Evolutionary conservation across 768 basidiomycete species (phyloP).

Genomic region (Clitopilus hobsonii): DNA sequence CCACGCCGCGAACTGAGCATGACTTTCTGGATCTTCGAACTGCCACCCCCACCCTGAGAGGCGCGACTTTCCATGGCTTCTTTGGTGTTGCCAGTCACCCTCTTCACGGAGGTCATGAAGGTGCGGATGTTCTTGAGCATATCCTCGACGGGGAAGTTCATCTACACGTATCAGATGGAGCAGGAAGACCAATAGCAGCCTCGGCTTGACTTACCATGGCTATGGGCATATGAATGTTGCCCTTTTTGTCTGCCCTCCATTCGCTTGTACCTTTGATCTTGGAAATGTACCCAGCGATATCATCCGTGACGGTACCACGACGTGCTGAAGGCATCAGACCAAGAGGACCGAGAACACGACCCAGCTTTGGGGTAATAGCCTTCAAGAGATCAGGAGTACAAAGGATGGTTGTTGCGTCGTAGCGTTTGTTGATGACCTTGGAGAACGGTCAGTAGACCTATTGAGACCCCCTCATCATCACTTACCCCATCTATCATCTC

Average conservation of each 20-base stretch:
- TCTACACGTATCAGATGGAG: constrained; percentile 31
- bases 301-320: constrained; percentile 91
- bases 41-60: constrained; percentile 24
- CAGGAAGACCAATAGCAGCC: constrained; percentile 3
- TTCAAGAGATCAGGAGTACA: constrained; percentile 77
- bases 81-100: constrained; percentile 65
- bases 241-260: constrained; percentile 89
- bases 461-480: constrained; percentile 9
- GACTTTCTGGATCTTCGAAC: constrained; percentile 67
- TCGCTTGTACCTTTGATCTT: constrained; percentile 79
- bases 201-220: constrained; percentile 51
- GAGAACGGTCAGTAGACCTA: constrained; percentile 2
- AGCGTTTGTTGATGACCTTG: constrained; percentile 69
- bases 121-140: constrained; percentile 75
- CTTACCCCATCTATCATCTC: constrained; percentile 86
- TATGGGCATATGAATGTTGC: constrained; percentile 79
- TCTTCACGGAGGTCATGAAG: constrained; percentile 71
- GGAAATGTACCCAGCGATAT: constrained; percentile 77
- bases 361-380: constrained; percentile 75
- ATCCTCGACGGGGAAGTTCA: constrained; percentile 71
- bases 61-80: constrained; percentile 44
- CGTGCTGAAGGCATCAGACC: constrained; percentile 95
- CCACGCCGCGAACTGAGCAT: constrained; percentile 83
- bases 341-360: constrained; percentile 75
- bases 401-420: constrained; percentile 80